These are phyloP conservation scores for Auricularia auricula-judae DNA, from an alignment of 768 basidiomycete genomes.

Conservation along the genomic window DNA sequence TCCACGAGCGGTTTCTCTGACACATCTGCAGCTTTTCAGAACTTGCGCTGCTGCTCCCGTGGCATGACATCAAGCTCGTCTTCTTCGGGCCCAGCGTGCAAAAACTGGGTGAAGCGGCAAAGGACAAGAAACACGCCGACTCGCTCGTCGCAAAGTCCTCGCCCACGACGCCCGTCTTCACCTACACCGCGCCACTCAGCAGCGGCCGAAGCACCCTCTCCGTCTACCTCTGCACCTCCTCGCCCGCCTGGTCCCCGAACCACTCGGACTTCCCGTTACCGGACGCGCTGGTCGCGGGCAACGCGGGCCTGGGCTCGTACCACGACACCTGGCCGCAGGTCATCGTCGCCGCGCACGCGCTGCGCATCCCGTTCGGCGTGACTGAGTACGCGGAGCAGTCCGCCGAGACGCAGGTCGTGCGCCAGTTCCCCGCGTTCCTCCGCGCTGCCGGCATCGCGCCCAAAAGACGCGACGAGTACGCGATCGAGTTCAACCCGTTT, in stretches of 20 bases:
- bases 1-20: neutral
- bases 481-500: conserved; percentile 22
- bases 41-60: conserved; percentile 1
- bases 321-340: neutral
- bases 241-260: neutral
- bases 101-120: neutral
- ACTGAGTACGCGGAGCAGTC: conserved; percentile 29
- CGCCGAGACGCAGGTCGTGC: conserved; percentile 3
- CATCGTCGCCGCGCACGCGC: neutral
- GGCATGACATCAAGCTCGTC: neutral
- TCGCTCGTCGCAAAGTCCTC: neutral
- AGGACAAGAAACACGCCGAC: neutral
- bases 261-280: neutral
- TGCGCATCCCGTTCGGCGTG: conserved; percentile 21
- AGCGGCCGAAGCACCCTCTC: neutral
- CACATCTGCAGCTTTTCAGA: neutral
- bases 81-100: neutral
- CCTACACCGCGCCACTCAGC: neutral
- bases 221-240: neutral
- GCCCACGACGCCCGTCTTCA: neutral
- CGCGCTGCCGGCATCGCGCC: conserved; percentile 12
- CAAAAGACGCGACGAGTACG: conserved; percentile 16
- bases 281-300: neutral
- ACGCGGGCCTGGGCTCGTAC: neutral
- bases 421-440: neutral